Evolutionary conservation across 495 filamentous ascomycete species (phyloP).

Genomic region (Penicillium crystallinum): DNA sequence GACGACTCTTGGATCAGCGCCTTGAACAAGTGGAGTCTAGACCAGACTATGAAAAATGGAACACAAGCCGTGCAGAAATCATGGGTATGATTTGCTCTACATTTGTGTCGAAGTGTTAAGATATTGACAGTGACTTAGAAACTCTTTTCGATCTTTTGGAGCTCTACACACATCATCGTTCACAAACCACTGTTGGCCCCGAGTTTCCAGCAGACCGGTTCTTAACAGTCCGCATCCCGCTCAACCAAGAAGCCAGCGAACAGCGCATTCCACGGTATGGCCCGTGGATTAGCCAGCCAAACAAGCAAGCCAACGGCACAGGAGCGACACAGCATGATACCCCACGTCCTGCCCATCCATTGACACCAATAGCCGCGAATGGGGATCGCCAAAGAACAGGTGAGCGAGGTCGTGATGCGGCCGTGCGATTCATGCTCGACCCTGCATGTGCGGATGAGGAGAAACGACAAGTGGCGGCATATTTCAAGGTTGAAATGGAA

Average conservation of each 20-base stretch:
- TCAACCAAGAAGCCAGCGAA: conserved; percentile 69
- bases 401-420: conserved; percentile 62
- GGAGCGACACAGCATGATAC: neutral
- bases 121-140: conserved; percentile 42
- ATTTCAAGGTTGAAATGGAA: conserved; percentile 72
- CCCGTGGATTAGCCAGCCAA: conserved; percentile 21
- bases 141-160: conserved; percentile 82
- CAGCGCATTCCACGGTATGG: conserved; percentile 52
- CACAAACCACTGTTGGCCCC: conserved; percentile 65
- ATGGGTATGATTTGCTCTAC: conserved; percentile 44
- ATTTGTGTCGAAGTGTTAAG: neutral
- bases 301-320: conserved; percentile 3
- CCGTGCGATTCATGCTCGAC: conserved; percentile 88
- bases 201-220: conserved; percentile 67
- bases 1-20: conserved; percentile 53
- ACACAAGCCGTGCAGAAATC: conserved; percentile 61
- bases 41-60: conserved; percentile 49
- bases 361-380: conserved; percentile 37
- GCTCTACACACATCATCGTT: conserved; percentile 76
- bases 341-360: conserved; percentile 18
- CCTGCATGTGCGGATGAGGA: conserved; percentile 68
- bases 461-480: conserved; percentile 57
- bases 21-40: conserved; percentile 42
- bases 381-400: conserved; percentile 43
- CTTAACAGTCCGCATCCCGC: conserved; percentile 74